phyloP scores from a whole-genome alignment of 768 basidiomycete species.

The Pluteus cervinus region DNA sequence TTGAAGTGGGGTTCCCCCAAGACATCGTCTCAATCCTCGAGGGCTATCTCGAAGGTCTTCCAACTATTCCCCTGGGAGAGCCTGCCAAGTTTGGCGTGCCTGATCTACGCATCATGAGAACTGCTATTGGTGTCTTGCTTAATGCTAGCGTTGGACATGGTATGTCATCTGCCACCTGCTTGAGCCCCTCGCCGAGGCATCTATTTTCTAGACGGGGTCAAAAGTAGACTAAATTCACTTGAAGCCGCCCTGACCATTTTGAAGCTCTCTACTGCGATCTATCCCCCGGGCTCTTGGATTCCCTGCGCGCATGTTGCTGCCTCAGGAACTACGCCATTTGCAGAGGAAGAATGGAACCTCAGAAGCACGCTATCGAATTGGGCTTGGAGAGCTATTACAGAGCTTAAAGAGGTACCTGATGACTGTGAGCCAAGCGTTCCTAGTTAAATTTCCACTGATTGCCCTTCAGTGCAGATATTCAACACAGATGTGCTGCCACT shows the following conservation, averaged over 20 bases:
- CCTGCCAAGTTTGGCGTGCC: constrained; percentile 49
- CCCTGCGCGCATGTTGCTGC: too few species aligned
- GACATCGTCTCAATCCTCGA: constrained; percentile 62
- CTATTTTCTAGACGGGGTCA: constrained; percentile 57
- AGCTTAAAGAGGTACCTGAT: constrained; percentile 66
- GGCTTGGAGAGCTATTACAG: constrained; percentile 73
- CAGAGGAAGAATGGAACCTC: constrained; percentile 57
- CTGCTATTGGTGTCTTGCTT: constrained; percentile 71
- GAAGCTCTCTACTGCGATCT: constrained; percentile 60
- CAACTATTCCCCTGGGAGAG: constrained; percentile 21
- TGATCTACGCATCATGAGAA: constrained; percentile 70
- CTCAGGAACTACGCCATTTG: constrained; percentile 10
- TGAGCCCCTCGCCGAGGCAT: not conserved
- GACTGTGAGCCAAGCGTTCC: constrained; percentile 42
- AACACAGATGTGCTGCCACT: constrained; percentile 58
- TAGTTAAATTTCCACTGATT: constrained; percentile 1
- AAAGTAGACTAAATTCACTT: constrained; percentile 57
- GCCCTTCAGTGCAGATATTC: constrained; percentile 46
- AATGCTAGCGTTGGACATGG: constrained; percentile 78
- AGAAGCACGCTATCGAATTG: constrained; percentile 64
- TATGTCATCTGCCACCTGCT: constrained; percentile 22
- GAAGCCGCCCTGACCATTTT: constrained; percentile 67
- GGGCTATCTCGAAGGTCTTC: constrained; percentile 52
- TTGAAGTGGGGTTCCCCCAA: constrained; percentile 68
- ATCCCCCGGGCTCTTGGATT: constrained; percentile 69